Evolutionary conservation across 163 green algal species (phyloP).

Genomic region (Smithsoniella earleae): DNA sequence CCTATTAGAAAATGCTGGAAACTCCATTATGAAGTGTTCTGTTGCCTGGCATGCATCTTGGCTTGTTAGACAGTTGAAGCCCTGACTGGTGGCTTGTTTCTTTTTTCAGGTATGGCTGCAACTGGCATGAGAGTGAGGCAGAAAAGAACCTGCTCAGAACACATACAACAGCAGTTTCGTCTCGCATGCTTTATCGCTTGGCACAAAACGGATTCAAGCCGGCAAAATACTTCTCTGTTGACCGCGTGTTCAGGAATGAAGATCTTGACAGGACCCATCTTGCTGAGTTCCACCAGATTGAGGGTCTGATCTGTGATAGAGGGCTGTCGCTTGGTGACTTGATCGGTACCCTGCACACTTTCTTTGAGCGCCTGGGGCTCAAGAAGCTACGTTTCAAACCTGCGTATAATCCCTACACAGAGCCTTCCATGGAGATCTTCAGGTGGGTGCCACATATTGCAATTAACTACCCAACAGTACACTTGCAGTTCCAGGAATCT

Average conservation of each 20-base stretch:
- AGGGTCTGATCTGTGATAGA: constrained; percentile 82
- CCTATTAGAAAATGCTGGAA: too few relatives aligned
- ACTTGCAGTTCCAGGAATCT: too few relatives aligned
- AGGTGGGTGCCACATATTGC: constrained; percentile 43
- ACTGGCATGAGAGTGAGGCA: constrained; percentile 85
- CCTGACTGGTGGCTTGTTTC: too few relatives aligned
- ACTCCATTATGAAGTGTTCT: too few relatives aligned
- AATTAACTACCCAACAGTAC: too few relatives aligned
- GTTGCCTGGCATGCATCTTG: too few relatives aligned
- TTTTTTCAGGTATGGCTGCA: constrained; percentile 81
- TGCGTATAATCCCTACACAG: constrained; percentile 99
- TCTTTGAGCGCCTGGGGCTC: constrained; percentile 88
- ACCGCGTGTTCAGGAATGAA: constrained; percentile 91
- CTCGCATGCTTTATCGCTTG: constrained; percentile 90
- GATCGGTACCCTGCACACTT: constrained; percentile 82
- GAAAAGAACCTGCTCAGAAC: constrained; percentile 99
- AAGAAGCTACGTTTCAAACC: constrained; percentile 97
- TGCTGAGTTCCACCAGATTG: constrained; percentile 97
- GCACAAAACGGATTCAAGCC: constrained; percentile 73
- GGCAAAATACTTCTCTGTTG: constrained; percentile 95
- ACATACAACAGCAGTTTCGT: constrained; percentile 96
- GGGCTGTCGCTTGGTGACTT: constrained; percentile 87
- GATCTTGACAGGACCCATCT: constrained; percentile 96
- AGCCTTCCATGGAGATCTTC: constrained; percentile 99
- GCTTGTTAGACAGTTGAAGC: too few relatives aligned